These are phyloP conservation scores for Arabis alpina DNA, from an alignment of 345 rosid genomes.

Conservation along the genomic window DNA sequence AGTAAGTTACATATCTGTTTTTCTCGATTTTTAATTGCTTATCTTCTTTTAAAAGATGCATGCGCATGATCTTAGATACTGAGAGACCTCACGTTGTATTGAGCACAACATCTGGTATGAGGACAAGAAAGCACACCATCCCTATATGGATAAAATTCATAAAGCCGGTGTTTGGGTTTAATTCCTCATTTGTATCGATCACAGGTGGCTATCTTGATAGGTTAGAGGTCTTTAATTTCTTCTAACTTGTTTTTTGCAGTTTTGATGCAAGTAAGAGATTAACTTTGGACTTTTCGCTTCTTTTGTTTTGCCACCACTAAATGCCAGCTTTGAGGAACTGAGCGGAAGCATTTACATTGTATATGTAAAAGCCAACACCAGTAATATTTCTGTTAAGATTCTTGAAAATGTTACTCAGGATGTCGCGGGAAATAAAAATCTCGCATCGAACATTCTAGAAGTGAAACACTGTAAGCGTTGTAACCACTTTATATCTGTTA, in stretches of 20 bases:
- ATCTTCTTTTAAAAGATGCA: neutral
- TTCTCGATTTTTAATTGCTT: constrained; percentile 2
- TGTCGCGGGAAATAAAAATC: constrained; percentile 85
- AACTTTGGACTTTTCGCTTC: neutral
- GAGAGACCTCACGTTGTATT: constrained; percentile 73
- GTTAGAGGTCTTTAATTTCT: constrained; percentile 61
- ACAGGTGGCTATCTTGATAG: constrained; percentile 81
- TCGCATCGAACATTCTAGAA: constrained; percentile 71
- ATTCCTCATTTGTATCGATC: constrained; percentile 70
- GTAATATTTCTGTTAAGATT: constrained; percentile 54
- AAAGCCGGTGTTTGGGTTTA: constrained; percentile 88
- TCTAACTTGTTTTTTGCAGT: no score
- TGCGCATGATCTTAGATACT: constrained; percentile 56
- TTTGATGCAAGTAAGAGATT: neutral
- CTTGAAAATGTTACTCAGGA: constrained; percentile 83
- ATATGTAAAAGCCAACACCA: constrained; percentile 63
- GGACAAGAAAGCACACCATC: constrained; percentile 67
- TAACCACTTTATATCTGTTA: neutral
- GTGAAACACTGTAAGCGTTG: constrained; percentile 75
- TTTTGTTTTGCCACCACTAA: constrained; percentile 22
- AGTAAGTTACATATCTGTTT: constrained; percentile 20
- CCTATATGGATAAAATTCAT: constrained; percentile 65
- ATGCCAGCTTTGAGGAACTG: constrained; percentile 71
- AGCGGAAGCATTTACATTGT: constrained; percentile 61
- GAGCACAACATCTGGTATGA: constrained; percentile 65